A percentile compares a stretch with the other conserved stretches of the same genome.
Conservation (phyloP, 176 grass and related monocot genomes). For the Tillandsia leiboldiana region DNA sequence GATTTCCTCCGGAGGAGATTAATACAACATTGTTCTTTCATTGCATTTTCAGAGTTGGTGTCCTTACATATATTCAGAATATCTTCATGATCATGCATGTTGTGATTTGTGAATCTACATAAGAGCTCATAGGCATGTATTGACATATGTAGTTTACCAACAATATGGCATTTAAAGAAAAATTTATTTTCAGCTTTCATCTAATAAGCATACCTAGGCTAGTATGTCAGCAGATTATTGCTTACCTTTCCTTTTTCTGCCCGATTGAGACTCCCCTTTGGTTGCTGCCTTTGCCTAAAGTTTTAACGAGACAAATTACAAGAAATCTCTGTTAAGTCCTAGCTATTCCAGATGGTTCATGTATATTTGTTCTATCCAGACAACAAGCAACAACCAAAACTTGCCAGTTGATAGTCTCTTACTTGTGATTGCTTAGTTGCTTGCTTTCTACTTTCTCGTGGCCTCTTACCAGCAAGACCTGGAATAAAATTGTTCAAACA, state of each 20-base stretch:
- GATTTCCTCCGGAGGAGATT: background rate
- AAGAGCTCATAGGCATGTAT: background rate
- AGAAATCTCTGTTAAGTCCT: background rate
- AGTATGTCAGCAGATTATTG: constrained; percentile 17
- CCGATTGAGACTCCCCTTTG: constrained; percentile 18
- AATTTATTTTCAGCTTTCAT: background rate
- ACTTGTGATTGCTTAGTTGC: constrained; percentile 15
- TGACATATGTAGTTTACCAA: background rate
- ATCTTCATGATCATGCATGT: background rate
- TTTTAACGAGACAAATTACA: background rate
- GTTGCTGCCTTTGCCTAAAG: constrained; percentile 27
- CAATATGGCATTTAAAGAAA: constrained; percentile 2
- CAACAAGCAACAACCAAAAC: background rate
- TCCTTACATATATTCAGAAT: background rate
- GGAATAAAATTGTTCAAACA: constrained; percentile 13
- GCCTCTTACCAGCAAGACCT: constrained; percentile 47
- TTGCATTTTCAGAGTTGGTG: background rate
- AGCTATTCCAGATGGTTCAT: background rate
- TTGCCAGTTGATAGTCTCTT: constrained; percentile 2
- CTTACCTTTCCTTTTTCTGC: constrained; percentile 54
- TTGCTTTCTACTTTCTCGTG: constrained; percentile 21
- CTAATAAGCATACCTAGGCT: background rate
- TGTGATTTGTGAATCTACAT: background rate
- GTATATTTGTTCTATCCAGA: background rate
- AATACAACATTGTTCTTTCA: background rate